A percentile compares a stretch with the other conserved stretches of the same genome.
Conservation (phyloP, 768 basidiomycete genomes). For the Symmetrospora coprosmae region DNA sequence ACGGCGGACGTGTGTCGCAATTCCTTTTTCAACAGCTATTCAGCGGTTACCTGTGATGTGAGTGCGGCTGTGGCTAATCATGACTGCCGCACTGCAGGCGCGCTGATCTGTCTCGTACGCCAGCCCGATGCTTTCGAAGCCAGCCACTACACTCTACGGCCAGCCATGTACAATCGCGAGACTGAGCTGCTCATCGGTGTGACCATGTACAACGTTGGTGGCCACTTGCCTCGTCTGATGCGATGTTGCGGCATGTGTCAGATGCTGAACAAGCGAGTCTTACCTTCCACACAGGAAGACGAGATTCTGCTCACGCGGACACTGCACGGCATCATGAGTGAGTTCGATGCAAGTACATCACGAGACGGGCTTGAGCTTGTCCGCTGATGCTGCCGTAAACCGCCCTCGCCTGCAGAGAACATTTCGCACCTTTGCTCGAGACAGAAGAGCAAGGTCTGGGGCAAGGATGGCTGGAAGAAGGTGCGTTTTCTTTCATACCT, state of each 20-base stretch:
- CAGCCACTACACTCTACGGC: slow-evolving; percentile 20
- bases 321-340: slow-evolving; percentile 32
- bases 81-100: too few relatives aligned
- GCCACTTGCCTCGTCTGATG: neutral
- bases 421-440: slow-evolving; percentile 38
- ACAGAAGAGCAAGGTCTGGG: slow-evolving; percentile 38
- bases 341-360: neutral
- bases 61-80: too few relatives aligned
- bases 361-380: neutral
- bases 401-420: slow-evolving; percentile 37
- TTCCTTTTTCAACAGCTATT: slow-evolving; percentile 2
- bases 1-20: neutral
- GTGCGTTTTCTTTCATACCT: slow-evolving; percentile 25
- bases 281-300: slow-evolving; percentile 9
- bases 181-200: slow-evolving; percentile 24
- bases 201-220: slow-evolving; percentile 22
- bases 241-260: too few relatives aligned
- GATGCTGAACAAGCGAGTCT: neutral
- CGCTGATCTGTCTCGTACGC: too few relatives aligned
- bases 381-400: neutral
- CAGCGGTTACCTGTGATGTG: slow-evolving; percentile 24
- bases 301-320: slow-evolving; percentile 31
- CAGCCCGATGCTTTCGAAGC: slow-evolving; percentile 24
- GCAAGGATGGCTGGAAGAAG: slow-evolving; percentile 39
- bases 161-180: slow-evolving; percentile 19